Conservation (phyloP, 1,139 yeast genomes). For the Komagataea norvegica region DNA sequence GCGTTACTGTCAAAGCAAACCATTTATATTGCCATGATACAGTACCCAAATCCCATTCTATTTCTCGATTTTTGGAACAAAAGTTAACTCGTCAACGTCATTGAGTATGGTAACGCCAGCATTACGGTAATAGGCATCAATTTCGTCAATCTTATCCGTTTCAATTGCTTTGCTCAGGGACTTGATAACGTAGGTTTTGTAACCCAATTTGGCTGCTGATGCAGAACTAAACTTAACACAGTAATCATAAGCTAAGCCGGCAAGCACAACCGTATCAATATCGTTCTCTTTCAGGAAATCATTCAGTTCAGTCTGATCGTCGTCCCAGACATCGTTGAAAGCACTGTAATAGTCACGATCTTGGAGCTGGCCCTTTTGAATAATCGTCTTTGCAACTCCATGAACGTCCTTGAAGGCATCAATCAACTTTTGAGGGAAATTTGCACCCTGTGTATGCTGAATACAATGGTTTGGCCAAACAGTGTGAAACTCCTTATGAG, state of each 20-base stretch:
- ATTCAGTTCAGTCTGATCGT: conserved; percentile 64
- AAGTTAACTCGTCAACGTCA: conserved; percentile 8
- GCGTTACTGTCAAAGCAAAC: too few species aligned
- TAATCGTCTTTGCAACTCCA: conserved; percentile 32
- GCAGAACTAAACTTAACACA: conserved; percentile 77
- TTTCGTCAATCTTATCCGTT: conserved; percentile 27
- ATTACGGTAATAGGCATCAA: conserved; percentile 19
- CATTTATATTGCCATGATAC: too few species aligned
- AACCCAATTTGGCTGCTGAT: conserved; percentile 62
- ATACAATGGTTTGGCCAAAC: conserved; percentile 95
- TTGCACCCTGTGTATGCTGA: conserved; percentile 62
- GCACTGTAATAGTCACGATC: conserved; percentile 91
- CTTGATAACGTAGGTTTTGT: conserved; percentile 53
- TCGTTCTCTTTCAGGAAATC: conserved; percentile 38
- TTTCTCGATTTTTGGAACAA: conserved; percentile 3
- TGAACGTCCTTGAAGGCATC: conserved; percentile 26
- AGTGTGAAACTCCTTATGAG: conserved; percentile 36
- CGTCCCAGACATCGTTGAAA: conserved; percentile 73
- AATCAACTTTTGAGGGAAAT: conserved; percentile 48
- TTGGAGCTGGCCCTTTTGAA: conserved; percentile 63
- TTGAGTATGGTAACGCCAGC: conserved; percentile 19
- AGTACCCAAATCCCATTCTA: too few species aligned
- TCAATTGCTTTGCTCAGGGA: conserved; percentile 50
- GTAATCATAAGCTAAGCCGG: conserved; percentile 82
- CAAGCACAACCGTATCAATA: conserved; percentile 62